Base-by-base conservation (phyloP, 2,329 filamentous ascomycete genomes). In the Penicillium freii region DNA sequence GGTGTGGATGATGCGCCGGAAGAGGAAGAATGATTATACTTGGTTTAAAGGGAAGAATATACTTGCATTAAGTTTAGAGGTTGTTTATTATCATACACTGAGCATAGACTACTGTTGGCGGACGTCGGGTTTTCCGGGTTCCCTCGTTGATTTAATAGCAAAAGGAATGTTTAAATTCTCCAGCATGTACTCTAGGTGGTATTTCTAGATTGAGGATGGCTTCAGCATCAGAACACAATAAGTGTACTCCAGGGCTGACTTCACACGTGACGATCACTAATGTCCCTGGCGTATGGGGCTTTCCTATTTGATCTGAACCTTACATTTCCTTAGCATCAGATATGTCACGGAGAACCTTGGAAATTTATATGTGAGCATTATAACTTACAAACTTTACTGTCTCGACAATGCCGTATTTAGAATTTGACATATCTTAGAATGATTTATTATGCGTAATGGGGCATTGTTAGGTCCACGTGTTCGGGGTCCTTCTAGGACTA, bases 1-100 rank as follows among this genome's bases (percentile, higher is more conserved):
- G 68, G 70, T 15, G 75, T 86, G 43, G 84, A 84, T 66, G 84
- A 87, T 68, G 83, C 82, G 53, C 81, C 84, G 51, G 76, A 80
- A 25, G 82, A 83, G 23, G 84, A 86, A 43, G 82, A 85, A 42
- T 75, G 66, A 66, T 42, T 31, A 11, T 15, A 34, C 21, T 11
- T 23, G 21, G 33, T 11, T 44, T 31, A 25, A 34, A 52, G 10
- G 25, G 21, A 34, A 38, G 23, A 17, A 29, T 36, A 23, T 21
- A 23, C 39, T 55, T 21, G 38, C 46, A 51, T 51, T 13, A 50
- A 36, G 23, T 39, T 45, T 36, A 21, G 45, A 47, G 13, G 6
- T n/a, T 31, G 5, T 29, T 25, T 45, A 21, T 15, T 25, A 51
- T 25, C 8, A 51, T 43, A 31, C 8, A 45, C 17, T 25, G 39